These are phyloP conservation scores for Lentinula guzmanii DNA, from an alignment of 768 basidiomycete genomes.

Conservation along the genomic window DNA sequence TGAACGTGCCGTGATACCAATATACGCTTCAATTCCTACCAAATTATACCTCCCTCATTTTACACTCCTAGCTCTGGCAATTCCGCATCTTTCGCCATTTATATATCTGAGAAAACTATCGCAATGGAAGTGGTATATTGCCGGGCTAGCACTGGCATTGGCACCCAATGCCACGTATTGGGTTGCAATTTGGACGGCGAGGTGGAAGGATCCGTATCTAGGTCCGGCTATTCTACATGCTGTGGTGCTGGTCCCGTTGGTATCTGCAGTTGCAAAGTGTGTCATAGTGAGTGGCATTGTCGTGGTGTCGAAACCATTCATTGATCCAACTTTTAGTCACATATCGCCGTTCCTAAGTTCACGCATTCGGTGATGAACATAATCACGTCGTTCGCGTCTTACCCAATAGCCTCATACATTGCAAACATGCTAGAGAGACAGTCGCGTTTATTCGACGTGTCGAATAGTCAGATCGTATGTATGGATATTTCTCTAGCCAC, in stretches of 20 bases:
- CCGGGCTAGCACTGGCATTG: constrained; percentile 34
- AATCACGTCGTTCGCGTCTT: not conserved
- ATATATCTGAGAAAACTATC: not conserved
- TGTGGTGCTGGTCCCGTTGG: constrained; percentile 49
- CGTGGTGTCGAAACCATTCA: not conserved
- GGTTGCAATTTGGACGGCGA: constrained; percentile 53
- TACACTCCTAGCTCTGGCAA: constrained; percentile 31
- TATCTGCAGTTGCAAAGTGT: constrained; percentile 32
- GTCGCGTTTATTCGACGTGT: constrained; percentile 20
- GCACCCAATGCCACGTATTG: constrained; percentile 66
- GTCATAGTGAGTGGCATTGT: not conserved
- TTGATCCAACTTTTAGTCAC: constrained; percentile 20
- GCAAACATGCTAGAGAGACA: constrained; percentile 16
- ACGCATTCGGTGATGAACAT: not conserved
- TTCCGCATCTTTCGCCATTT: constrained; percentile 17
- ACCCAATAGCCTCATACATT: not conserved
- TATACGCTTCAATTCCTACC: constrained; percentile 61
- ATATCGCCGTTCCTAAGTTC: constrained; percentile 26
- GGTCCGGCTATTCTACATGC: constrained; percentile 59
- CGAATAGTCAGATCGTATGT: constrained; percentile 37
- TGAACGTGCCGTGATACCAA: constrained; percentile 56
- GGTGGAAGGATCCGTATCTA: constrained; percentile 41
- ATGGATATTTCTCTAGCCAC: not conserved
- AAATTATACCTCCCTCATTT: constrained; percentile 39
- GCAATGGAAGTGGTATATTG: constrained; percentile 23